These are phyloP conservation scores for Phytophthora tentaculata DNA, from an alignment of 352 stramenopile genomes.

Conservation along the genomic window DNA sequence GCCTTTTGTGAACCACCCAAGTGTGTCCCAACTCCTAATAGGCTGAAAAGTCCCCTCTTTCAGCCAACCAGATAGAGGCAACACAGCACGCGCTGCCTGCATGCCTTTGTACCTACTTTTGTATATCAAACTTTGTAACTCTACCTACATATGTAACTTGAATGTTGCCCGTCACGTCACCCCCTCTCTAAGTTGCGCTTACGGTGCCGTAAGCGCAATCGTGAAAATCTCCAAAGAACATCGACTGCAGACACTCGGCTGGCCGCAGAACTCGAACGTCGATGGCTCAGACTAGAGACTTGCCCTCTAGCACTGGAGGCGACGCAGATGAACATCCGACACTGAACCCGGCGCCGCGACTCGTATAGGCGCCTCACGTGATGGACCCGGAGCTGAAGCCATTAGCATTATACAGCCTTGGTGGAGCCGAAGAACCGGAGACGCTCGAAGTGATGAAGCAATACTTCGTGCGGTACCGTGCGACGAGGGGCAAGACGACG, in stretches of 20 bases:
- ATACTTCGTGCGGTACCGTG: constrained; percentile 14
- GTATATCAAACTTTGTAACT: background rate
- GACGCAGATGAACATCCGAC: background rate
- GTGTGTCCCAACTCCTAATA: too few species aligned
- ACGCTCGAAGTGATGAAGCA: background rate
- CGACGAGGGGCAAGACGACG: background rate
- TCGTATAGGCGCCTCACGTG: background rate
- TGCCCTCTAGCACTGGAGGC: background rate
- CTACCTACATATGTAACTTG: constrained; percentile 17
- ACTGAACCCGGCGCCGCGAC: background rate
- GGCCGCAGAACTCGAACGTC: background rate
- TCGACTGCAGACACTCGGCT: background rate
- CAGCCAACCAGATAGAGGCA: too few species aligned
- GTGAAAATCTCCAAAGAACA: background rate
- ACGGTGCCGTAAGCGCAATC: constrained; percentile 5
- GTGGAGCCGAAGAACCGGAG: background rate
- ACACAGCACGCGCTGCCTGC: too few species aligned
- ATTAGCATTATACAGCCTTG: constrained; percentile 8
- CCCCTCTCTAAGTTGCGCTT: constrained; percentile 17
- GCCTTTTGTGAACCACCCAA: too few species aligned
- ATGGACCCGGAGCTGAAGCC: constrained; percentile 9
- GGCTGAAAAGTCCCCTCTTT: too few species aligned
- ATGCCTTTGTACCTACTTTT: too few species aligned
- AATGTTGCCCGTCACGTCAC: constrained; percentile 16
- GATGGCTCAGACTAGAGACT: background rate